phyloP scores from a whole-genome alignment of 2,329 filamentous ascomycete genomes.

The Cladophialophora psammophila region DNA sequence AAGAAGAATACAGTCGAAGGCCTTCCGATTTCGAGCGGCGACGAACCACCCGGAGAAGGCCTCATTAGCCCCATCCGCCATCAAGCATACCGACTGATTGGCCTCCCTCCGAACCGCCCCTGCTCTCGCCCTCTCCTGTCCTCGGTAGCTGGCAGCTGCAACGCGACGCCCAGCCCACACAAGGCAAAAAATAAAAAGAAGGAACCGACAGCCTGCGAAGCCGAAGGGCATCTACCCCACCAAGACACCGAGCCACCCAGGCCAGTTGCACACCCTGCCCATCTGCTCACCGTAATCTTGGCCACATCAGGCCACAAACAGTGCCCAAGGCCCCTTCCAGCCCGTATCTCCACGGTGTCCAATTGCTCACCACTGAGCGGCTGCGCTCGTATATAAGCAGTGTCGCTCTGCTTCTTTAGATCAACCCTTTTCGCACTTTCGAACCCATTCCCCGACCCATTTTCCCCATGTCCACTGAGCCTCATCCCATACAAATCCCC shows the following conservation, averaged over 20 bases:
- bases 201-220: background rate
- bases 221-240: background rate
- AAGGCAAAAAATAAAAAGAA: slow-evolving; percentile 4
- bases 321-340: slow-evolving; percentile 11
- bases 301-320: slow-evolving; percentile 37
- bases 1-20: background rate
- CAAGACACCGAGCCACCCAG: slow-evolving; percentile 1
- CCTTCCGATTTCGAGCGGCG: background rate
- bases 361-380: slow-evolving; percentile 18
- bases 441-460: slow-evolving; percentile 2
- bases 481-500: slow-evolving; percentile 20
- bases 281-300: slow-evolving; percentile 26
- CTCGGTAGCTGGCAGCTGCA: slow-evolving; percentile 2
- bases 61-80: slow-evolving; percentile 13
- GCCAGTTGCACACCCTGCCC: background rate
- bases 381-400: slow-evolving; percentile 22
- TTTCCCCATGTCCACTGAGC: slow-evolving; percentile 19
- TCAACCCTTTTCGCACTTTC: slow-evolving; percentile 15
- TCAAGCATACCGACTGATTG: slow-evolving; percentile 7
- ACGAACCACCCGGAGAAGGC: slow-evolving; percentile 10
- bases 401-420: slow-evolving; percentile 4
- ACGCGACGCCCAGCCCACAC: slow-evolving; percentile 7
- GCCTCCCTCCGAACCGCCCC: background rate
- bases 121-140: background rate
- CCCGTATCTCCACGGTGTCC: slow-evolving; percentile 33